Evolutionary conservation across 73 alveolate species (phyloP), one percentile per base, ranked within the genome.

Genomic region (Tetrahymena thermophila): DNA sequence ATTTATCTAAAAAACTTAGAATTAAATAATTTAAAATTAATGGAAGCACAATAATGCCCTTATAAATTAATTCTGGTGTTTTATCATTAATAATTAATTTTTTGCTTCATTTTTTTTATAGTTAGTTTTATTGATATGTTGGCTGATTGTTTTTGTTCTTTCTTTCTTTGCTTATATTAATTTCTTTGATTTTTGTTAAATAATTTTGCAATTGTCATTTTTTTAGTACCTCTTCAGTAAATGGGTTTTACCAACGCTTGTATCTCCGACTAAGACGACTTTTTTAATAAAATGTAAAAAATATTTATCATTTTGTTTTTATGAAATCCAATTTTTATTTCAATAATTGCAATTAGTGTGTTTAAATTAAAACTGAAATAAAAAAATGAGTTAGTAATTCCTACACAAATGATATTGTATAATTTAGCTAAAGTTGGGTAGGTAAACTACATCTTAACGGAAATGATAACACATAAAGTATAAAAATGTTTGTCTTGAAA

Each of bases 201-300:
- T 71, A 25, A 25, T 5, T 71, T 71, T 71, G 17, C 17, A 28
- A 28, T 9, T 31, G 17, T 19, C 35, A 71, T 25, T 28, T 71
- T n/a, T 19, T 71, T 4, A 34, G 43, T 94, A 97, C 98, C 97
- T 94, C 85, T 96, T 95, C 94, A 97, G 57, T 21, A 97, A 85
- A 94, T 97, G 98, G 31, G 98, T 97, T 85, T 97, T 97, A 1
- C 98, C 98, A 28, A 97, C 98, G 35, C 98, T 98, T n/a, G 98
- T 98, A 95, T 97, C 99, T 35, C 99, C 99, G 85, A 97, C 97
- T 37, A 97, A 97, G 23, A 97, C 99, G 85, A 97, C 98, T 96
- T 55, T 35, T 35, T n/a, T 10, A 71, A 55, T 56, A 34, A 43
- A 38, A 85, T 85, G 31, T 28, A 28, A n/a, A 85, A 31, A 28